A percentile compares a stretch with the other conserved stretches of the same genome.
Evolutionary conservation across 441 rosid genomes (phyloP).

Genomic region (Sinapis alba): DNA sequence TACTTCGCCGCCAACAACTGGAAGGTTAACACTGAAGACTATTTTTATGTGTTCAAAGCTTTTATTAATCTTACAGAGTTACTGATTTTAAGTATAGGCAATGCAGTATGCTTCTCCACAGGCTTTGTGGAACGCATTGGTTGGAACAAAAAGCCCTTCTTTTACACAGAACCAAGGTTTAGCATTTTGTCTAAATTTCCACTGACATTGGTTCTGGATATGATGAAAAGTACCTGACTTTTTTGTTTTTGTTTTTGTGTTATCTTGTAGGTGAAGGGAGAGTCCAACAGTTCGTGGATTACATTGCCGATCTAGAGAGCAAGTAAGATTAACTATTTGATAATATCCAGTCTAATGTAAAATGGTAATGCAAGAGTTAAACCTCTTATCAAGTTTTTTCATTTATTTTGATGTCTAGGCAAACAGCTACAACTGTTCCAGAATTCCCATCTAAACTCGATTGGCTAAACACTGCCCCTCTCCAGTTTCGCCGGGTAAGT

Average conservation of each 20-base stretch:
- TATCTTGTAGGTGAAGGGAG: slow-evolving; percentile 58
- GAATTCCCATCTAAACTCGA: slow-evolving; percentile 88
- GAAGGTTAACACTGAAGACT: slow-evolving; percentile 58
- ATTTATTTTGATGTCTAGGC: slow-evolving; percentile 44
- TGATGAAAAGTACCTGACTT: slow-evolving; percentile 1
- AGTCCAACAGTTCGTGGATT: slow-evolving; percentile 73
- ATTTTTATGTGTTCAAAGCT: background rate
- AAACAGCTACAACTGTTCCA: slow-evolving; percentile 71
- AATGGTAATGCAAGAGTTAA: background rate
- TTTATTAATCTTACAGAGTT: background rate
- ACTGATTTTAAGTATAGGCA: slow-evolving; percentile 53
- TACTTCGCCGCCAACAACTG: slow-evolving; percentile 61
- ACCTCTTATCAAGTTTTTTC: background rate
- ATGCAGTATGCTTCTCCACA: slow-evolving; percentile 95
- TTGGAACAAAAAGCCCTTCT: slow-evolving; percentile 63
- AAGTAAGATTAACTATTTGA: slow-evolving; percentile 47
- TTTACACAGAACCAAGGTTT: slow-evolving; percentile 54
- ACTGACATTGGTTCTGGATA: background rate
- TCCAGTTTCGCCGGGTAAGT: slow-evolving; percentile 76
- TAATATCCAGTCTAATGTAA: background rate
- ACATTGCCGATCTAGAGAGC: slow-evolving; percentile 80
- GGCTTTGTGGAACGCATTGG: slow-evolving; percentile 82
- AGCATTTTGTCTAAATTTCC: background rate
- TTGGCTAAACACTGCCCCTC: slow-evolving; percentile 93
- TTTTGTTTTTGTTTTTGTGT: background rate